These are phyloP conservation scores for Penicillium pulvis DNA, from an alignment of 495 filamentous ascomycete species.

Conservation along the genomic window DNA sequence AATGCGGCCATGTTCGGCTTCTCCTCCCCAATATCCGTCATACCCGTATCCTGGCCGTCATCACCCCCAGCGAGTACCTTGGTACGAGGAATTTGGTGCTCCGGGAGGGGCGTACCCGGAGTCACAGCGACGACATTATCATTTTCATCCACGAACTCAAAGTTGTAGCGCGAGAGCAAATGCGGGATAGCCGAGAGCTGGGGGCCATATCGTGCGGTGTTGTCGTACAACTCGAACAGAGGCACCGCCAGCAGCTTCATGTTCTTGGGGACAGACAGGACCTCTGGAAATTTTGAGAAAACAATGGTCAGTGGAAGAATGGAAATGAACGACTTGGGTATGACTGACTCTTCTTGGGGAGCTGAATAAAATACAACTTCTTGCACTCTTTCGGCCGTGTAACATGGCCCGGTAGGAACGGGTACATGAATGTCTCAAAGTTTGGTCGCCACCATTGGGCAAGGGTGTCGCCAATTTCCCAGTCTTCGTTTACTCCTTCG, in stretches of 20 bases:
- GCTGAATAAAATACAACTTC: slow-evolving; percentile 95
- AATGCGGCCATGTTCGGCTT: slow-evolving; percentile 57
- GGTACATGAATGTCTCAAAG: slow-evolving; percentile 99
- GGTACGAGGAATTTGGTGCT: slow-evolving; percentile 57
- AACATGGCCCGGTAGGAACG: slow-evolving; percentile 92
- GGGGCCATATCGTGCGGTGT: slow-evolving; percentile 90
- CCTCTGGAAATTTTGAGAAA: slow-evolving; percentile 56
- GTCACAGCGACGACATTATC: slow-evolving; percentile 86
- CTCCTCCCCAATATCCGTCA: slow-evolving; percentile 36
- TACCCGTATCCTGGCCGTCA: slow-evolving; percentile 47
- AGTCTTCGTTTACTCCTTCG: slow-evolving; percentile 83
- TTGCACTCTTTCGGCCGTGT: slow-evolving; percentile 98
- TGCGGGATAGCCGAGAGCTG: slow-evolving; percentile 96
- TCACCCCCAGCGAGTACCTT: slow-evolving; percentile 75
- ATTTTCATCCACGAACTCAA: slow-evolving; percentile 96
- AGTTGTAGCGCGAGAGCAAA: slow-evolving; percentile 89
- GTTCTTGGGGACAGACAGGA: slow-evolving; percentile 97
- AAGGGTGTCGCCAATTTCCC: slow-evolving; percentile 91
- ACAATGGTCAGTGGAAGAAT: background rate
- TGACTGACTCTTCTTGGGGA: slow-evolving; percentile 81
- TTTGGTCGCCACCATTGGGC: slow-evolving; percentile 99
- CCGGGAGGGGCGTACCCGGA: slow-evolving; percentile 58
- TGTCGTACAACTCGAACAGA: slow-evolving; percentile 96
- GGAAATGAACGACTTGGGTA: background rate
- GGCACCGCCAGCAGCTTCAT: slow-evolving; percentile 98